Conservation (phyloP, 306 rosid genomes). For the Quercus ilex region DNA sequence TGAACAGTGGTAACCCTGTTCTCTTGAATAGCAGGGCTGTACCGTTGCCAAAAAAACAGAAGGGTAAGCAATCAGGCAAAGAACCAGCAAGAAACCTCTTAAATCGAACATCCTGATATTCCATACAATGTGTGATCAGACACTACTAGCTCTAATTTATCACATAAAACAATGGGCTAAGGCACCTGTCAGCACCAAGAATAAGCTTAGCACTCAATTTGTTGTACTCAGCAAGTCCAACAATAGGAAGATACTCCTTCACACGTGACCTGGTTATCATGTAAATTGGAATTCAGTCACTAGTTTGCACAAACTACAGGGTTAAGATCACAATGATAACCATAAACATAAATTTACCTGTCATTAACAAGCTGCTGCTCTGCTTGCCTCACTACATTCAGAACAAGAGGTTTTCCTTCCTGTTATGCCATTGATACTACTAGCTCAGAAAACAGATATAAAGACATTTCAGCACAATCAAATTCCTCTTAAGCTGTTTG, state of each 20-base stretch:
- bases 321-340: conserved; percentile 8
- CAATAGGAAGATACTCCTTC: conserved; percentile 90
- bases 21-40: conserved; percentile 88
- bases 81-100: background rate
- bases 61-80: conserved; percentile 1
- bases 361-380: conserved; percentile 76
- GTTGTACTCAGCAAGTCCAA: conserved; percentile 83
- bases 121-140: no score
- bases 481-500: background rate
- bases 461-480: background rate
- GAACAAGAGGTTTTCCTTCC: conserved; percentile 98
- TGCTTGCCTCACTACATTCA: conserved; percentile 80
- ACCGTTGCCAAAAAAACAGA: conserved; percentile 11
- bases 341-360: conserved; percentile 33
- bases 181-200: conserved; percentile 88
- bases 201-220: conserved; percentile 92
- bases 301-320: background rate
- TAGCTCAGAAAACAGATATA: background rate
- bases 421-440: conserved; percentile 31
- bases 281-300: conserved; percentile 12
- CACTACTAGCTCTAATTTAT: background rate
- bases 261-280: conserved; percentile 59
- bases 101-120: background rate
- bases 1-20: conserved; percentile 86
- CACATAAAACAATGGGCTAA: background rate